Evolutionary conservation across 1,284 basidiomycete species (phyloP), one percentile per base, ranked within the genome.

Genomic region (Farysia itapuensis): DNA sequence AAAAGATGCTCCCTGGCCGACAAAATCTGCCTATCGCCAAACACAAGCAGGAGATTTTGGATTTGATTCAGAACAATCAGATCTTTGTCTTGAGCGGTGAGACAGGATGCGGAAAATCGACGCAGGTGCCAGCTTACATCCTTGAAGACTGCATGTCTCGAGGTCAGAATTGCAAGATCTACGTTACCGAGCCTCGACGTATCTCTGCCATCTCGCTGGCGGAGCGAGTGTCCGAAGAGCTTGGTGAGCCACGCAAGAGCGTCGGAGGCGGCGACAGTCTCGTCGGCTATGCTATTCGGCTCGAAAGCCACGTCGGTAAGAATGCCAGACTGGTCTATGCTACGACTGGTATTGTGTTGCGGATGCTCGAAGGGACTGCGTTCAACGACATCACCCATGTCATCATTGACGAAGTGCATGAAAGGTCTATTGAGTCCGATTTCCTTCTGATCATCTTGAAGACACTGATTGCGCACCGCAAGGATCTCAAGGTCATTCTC

Each of bases 21-120:
- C 85, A 87, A 45, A 79, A 78, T 11, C 80, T 99, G 2, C 95
- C 95, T 0, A 98, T 99, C 67, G 89, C 92, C 11, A 80, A 82
- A 14, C 93, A 90, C 79, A 84, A 90, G 22, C 76, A 87, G 4
- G 79, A 84, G 35, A 95, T 98, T 41, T 79, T 90, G 16, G 80
- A 84, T 5, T 82, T 83, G 0, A 79, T 98, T 34, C 85, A 88
- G 35, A 78, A 80, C n/a, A 85, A 86, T 5, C 93, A 95, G 71
- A 84, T 96, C 14, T 81, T 97, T 29, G 92, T 98, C 0, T 81
- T 99, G 1, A 94, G 91, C 69, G 95, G 95, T 33, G 95, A 98
- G 79, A 99, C 95, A 4, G 95, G 95, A 66, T 99, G 92, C 70
- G 95, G 94, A 13, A 99, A 99, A 79, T 96, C 93, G 1, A 98